A percentile compares a stretch with the other conserved stretches of the same genome.
Evolutionary conservation across 257 asterid species (phyloP).

Genomic region (Pogostemon cablin): DNA sequence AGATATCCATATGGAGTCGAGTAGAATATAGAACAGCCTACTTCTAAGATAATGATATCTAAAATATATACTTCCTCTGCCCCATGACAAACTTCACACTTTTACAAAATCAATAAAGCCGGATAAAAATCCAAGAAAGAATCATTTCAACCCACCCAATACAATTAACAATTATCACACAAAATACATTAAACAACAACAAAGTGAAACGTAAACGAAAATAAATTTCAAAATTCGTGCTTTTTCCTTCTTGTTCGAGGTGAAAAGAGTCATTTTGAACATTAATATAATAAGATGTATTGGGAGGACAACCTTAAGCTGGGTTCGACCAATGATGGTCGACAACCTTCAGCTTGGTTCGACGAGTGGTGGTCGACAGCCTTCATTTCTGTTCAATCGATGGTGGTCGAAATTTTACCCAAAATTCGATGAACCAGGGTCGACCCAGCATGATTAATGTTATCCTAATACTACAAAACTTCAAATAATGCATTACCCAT

Average conservation of each 20-base stretch:
- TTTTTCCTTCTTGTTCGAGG: slow-evolving; percentile 6
- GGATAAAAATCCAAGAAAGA: not conserved
- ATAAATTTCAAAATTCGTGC: not conserved
- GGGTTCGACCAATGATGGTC: too few species aligned
- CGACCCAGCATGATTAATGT: too few species aligned
- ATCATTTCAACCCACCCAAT: not conserved
- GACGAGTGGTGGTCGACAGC: too few species aligned
- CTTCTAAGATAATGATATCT: not conserved
- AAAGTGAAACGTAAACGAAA: not conserved
- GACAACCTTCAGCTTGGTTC: too few species aligned
- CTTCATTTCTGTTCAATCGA: too few species aligned
- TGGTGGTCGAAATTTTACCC: too few species aligned
- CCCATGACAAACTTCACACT: too few species aligned
- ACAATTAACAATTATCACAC: slow-evolving; percentile 3
- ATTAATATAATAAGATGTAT: slow-evolving; percentile 11
- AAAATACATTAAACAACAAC: slow-evolving; percentile 22
- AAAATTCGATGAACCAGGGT: too few species aligned
- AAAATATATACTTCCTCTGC: too few species aligned
- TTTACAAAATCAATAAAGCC: slow-evolving; percentile 3
- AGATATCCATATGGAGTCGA: not conserved
- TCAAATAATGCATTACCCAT: too few species aligned
- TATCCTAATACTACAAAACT: too few species aligned
- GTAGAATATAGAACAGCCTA: not conserved
- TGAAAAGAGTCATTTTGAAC: slow-evolving; percentile 13
- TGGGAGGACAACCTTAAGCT: not conserved